A percentile compares a stretch with the other conserved stretches of the same genome.
These are phyloP conservation scores for Hemerocallis citrina DNA, from an alignment of 106 monocot genomes.

Conservation along the genomic window DNA sequence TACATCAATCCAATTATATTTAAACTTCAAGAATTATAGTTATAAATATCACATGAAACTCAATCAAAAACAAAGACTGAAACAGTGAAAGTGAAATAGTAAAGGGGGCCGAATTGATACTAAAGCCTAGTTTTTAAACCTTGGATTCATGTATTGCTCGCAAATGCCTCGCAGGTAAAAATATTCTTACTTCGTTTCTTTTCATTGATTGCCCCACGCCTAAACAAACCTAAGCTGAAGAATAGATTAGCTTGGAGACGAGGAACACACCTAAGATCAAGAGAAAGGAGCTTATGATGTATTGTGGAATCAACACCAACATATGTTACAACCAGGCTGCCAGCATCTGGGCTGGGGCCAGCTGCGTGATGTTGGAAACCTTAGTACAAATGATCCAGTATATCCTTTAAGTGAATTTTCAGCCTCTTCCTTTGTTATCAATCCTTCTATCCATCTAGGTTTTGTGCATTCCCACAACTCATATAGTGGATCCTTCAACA, in stretches of 20 bases:
- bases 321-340: constrained; percentile 79
- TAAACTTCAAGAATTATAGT: too few species aligned
- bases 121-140: too few species aligned
- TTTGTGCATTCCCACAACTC: constrained; percentile 54
- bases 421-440: constrained; percentile 81
- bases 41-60: too few species aligned
- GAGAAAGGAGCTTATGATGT: constrained; percentile 70
- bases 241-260: neutral
- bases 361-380: constrained; percentile 92
- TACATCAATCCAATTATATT: too few species aligned
- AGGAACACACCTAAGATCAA: constrained; percentile 45
- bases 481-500: constrained; percentile 47
- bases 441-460: constrained; percentile 88
- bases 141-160: too few species aligned
- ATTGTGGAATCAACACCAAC: constrained; percentile 49
- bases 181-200: too few species aligned
- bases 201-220: too few species aligned
- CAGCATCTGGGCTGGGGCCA: constrained; percentile 99
- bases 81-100: too few species aligned
- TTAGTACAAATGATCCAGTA: constrained; percentile 81
- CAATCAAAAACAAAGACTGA: too few species aligned
- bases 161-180: too few species aligned
- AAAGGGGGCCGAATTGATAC: too few species aligned
- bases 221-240: too few species aligned
- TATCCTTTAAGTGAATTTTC: constrained; percentile 57